Conservation (phyloP, 306 rosid species). For the Corylus heterophylla region DNA sequence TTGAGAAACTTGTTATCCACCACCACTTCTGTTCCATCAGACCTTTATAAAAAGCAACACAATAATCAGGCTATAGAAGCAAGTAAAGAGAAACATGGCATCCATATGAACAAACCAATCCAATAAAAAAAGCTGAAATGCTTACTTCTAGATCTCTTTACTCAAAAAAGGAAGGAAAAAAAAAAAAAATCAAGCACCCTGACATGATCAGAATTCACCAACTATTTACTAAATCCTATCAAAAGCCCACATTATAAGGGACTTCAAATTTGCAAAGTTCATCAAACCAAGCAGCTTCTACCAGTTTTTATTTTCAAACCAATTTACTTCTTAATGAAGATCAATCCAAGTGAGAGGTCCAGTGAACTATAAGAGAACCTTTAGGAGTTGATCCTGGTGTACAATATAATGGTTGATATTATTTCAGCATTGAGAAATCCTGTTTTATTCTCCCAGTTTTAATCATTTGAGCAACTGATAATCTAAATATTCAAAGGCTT, state of each 20-base stretch:
- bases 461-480: neutral
- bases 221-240: neutral
- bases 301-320: neutral
- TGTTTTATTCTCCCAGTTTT: neutral
- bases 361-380: neutral
- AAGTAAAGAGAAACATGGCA: conserved; percentile 1
- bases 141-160: conserved; percentile 2
- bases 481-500: neutral
- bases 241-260: neutral
- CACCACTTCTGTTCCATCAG: conserved; percentile 79
- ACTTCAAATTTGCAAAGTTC: neutral
- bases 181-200: neutral
- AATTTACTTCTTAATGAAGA: neutral
- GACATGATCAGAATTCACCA: neutral
- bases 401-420: neutral
- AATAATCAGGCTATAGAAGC: conserved; percentile 8
- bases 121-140: conserved; percentile 1
- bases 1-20: conserved; percentile 92
- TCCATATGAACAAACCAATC: neutral
- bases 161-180: neutral
- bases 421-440: neutral
- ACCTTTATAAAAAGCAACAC: conserved; percentile 43
- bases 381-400: neutral
- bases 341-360: neutral
- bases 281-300: neutral